Evolutionary conservation across 2,329 filamentous ascomycete genomes (phyloP).

Genomic region (Sphaceloma murrayae): DNA sequence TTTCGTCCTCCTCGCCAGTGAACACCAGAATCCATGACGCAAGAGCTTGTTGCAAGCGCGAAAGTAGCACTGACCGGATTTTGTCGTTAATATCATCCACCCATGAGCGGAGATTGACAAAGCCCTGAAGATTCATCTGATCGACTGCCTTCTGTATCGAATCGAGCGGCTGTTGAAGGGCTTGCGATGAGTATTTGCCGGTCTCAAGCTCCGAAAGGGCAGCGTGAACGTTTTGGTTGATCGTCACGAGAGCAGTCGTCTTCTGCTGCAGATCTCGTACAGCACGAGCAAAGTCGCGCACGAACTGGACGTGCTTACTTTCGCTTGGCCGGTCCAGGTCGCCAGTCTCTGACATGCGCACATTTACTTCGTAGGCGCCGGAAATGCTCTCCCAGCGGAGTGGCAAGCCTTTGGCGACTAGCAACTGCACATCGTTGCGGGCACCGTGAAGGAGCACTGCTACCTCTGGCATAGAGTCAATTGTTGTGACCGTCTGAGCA

Average conservation of each 20-base stretch:
- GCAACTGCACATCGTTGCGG: constrained; percentile 74
- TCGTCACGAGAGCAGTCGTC: constrained; percentile 65
- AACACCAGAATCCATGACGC: constrained; percentile 82
- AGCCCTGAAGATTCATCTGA: constrained; percentile 92
- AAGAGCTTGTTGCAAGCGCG: constrained; percentile 77
- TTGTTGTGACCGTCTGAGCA: constrained; percentile 75
- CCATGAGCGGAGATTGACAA: constrained; percentile 86
- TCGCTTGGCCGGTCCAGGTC: constrained; percentile 51
- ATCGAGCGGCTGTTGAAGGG: constrained; percentile 72
- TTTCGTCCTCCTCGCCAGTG: constrained; percentile 26
- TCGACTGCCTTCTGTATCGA: constrained; percentile 87
- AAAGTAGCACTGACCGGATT: constrained; percentile 69
- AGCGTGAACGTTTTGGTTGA: constrained; percentile 73
- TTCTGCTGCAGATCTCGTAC: constrained; percentile 85
- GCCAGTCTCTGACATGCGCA: constrained; percentile 54
- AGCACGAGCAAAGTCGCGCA: constrained; percentile 80
- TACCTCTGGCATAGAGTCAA: constrained; percentile 77
- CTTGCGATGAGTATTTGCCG: constrained; percentile 70
- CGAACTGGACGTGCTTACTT: constrained; percentile 93
- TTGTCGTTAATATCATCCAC: constrained; percentile 77
- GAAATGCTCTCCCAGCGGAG: constrained; percentile 97
- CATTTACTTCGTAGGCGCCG: constrained; percentile 86
- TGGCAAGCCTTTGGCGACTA: constrained; percentile 79
- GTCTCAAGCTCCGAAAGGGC: constrained; percentile 72
- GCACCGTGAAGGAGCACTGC: constrained; percentile 83